Evolutionary conservation across 176 grass and related monocot genomes (phyloP).

Genomic region (Elymus sibiricus): DNA sequence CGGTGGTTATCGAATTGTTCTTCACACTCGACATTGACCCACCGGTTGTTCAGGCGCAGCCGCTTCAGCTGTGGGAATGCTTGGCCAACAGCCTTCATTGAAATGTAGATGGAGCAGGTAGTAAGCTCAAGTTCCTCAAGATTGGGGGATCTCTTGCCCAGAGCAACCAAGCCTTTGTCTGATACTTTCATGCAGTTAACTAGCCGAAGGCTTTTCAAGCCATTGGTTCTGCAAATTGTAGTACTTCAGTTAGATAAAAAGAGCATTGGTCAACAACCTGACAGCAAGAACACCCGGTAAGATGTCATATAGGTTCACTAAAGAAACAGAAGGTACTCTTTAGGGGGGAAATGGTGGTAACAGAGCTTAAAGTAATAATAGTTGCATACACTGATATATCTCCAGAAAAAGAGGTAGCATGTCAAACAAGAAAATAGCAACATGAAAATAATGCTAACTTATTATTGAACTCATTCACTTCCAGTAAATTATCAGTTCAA

Average conservation of each 20-base stretch:
- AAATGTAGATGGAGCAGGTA: slow-evolving; percentile 1
- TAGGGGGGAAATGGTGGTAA: not conserved
- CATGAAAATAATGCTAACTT: not conserved
- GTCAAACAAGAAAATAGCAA: not conserved
- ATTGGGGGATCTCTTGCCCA: not conserved
- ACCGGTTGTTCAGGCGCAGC: not conserved
- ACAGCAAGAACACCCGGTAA: not conserved
- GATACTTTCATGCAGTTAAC: slow-evolving; percentile 19
- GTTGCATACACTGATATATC: not conserved
- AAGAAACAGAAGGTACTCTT: not conserved
- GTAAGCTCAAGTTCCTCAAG: slow-evolving; percentile 26
- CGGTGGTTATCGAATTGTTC: not conserved
- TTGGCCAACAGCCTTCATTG: slow-evolving; percentile 14
- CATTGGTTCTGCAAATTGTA: slow-evolving; percentile 16
- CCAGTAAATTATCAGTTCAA: not conserved
- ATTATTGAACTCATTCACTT: not conserved
- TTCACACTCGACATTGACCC: not conserved
- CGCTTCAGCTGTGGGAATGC: slow-evolving; percentile 22
- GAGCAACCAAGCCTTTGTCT: slow-evolving; percentile 18
- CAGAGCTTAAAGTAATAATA: not conserved
- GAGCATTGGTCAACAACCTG: not conserved
- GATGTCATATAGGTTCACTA: not conserved
- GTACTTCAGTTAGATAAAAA: slow-evolving; percentile 6
- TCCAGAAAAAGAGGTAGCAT: not conserved
- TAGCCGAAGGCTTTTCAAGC: slow-evolving; percentile 29